A percentile compares a stretch with the other conserved stretches of the same genome.
These are phyloP conservation scores for Candida dendrica DNA, from an alignment of 805 yeast genomes.

Conservation along the genomic window DNA sequence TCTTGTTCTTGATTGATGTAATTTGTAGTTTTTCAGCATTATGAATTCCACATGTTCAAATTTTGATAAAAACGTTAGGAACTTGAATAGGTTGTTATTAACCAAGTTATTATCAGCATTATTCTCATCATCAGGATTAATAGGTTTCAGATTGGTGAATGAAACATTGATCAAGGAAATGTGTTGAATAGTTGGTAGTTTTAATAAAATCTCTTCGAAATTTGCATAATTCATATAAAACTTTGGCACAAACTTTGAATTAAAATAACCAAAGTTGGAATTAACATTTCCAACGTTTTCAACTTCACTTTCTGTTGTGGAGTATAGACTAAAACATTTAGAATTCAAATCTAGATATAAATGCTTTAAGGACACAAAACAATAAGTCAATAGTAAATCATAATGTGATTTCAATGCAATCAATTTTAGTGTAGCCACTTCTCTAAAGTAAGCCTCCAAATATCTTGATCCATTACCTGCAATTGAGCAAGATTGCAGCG, in stretches of 20 bases:
- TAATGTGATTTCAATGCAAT: slow-evolving; percentile 31
- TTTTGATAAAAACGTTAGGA: slow-evolving; percentile 23
- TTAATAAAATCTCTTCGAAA: slow-evolving; percentile 13
- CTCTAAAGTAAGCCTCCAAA: slow-evolving; percentile 32
- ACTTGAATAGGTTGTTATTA: slow-evolving; percentile 28
- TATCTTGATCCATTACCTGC: slow-evolving; percentile 29
- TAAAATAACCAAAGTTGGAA: slow-evolving; percentile 20
- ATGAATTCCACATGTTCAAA: slow-evolving; percentile 28
- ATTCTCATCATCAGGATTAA: slow-evolving; percentile 18
- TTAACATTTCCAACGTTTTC: slow-evolving; percentile 15
- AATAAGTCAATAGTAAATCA: slow-evolving; percentile 43
- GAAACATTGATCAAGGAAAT: slow-evolving; percentile 17
- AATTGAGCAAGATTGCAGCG: slow-evolving; percentile 26
- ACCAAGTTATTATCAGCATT: slow-evolving; percentile 22
- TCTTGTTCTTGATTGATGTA: slow-evolving; percentile 30
- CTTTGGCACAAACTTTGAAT: slow-evolving; percentile 21
- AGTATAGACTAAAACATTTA: slow-evolving; percentile 28
- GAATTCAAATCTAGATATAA: slow-evolving; percentile 44
- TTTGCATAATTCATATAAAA: slow-evolving; percentile 17
- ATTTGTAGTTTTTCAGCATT: slow-evolving; percentile 27
- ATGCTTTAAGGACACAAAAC: slow-evolving; percentile 30
- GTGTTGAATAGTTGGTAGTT: slow-evolving; percentile 10
- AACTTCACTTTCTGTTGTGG: slow-evolving; percentile 9
- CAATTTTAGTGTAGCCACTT: slow-evolving; percentile 31
- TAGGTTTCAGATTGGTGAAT: slow-evolving; percentile 18